Percentiles rank a stretch among this genome's conserved stretches.
Conservation (phyloP, 164 flowering plant species). For the Berberis thunbergii region DNA sequence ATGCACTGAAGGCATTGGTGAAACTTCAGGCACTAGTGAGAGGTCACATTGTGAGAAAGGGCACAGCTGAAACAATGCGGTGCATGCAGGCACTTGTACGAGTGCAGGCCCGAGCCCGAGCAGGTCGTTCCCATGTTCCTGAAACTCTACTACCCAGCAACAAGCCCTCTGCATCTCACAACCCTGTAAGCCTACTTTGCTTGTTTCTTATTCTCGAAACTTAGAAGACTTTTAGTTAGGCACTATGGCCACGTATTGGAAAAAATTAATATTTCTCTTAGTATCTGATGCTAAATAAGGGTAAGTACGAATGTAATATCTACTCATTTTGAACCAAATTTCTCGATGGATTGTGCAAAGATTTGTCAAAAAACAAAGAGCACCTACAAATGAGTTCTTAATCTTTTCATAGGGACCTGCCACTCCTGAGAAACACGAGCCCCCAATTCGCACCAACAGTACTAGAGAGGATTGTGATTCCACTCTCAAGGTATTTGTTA, state of each 20-base stretch:
- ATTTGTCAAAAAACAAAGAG: not conserved
- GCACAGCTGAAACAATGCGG: conserved; percentile 56
- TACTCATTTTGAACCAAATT: not conserved
- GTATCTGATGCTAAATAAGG: too few species aligned
- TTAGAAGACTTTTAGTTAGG: not conserved
- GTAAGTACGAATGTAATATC: too few species aligned
- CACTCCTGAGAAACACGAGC: conserved; percentile 28
- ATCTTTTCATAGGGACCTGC: conserved; percentile 27
- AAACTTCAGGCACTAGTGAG: conserved; percentile 88
- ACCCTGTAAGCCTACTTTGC: conserved; percentile 21
- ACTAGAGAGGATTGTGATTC: conserved; percentile 23
- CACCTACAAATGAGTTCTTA: not conserved
- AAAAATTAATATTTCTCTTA: not conserved
- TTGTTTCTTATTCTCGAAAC: not conserved
- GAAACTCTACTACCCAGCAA: conserved; percentile 22
- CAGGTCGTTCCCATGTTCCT: conserved; percentile 27
- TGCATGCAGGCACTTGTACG: conserved; percentile 85
- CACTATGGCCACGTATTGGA: not conserved
- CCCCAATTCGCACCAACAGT: conserved; percentile 14
- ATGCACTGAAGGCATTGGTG: conserved; percentile 80
- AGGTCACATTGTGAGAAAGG: conserved; percentile 83
- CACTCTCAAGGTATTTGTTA: conserved; percentile 34
- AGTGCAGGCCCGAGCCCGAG: conserved; percentile 72
- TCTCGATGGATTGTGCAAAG: too few species aligned
- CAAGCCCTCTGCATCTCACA: conserved; percentile 20